Percentiles rank a stretch among this genome's conserved stretches.
Conservation (phyloP, 805 yeast species). For the Lachancea lanzarotensis region DNA sequence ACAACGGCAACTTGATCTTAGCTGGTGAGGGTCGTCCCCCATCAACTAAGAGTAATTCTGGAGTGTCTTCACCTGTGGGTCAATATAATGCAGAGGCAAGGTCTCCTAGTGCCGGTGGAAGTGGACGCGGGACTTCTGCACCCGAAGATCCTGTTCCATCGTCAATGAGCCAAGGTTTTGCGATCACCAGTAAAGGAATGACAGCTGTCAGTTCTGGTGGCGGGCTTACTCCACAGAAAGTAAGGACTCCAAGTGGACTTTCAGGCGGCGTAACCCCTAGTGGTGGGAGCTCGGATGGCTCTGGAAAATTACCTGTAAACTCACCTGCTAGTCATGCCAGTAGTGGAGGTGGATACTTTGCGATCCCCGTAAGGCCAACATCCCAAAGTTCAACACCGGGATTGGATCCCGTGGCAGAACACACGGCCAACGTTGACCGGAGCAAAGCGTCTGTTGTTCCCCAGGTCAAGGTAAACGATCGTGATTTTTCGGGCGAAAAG, state of each 20-base stretch:
- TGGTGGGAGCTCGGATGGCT: conserved; percentile 6
- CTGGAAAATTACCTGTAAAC: conserved; percentile 6
- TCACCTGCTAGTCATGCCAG: conserved; percentile 24
- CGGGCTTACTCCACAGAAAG: background rate
- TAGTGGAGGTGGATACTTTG: conserved; percentile 33
- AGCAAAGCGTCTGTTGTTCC: conserved; percentile 11
- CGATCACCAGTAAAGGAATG: conserved; percentile 23
- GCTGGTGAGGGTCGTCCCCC: conserved; percentile 23
- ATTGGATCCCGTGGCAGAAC: conserved; percentile 1
- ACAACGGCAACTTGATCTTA: conserved; percentile 32
- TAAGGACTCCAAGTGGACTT: background rate
- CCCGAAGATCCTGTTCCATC: background rate
- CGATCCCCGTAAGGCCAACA: conserved; percentile 25
- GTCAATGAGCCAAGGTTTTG: conserved; percentile 8
- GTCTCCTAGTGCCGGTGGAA: background rate
- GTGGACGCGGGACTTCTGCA: background rate
- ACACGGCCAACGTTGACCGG: conserved; percentile 6
- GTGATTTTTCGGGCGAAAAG: conserved; percentile 10
- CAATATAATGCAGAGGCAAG: conserved; percentile 2
- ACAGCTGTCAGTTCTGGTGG: conserved; percentile 8
- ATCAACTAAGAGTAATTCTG: conserved; percentile 7
- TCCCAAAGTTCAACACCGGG: conserved; percentile 20
- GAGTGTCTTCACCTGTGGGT: conserved; percentile 9
- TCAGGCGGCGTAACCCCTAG: conserved; percentile 7
- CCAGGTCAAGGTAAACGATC: conserved; percentile 18